Evolutionary conservation across 441 rosid genomes (phyloP), one percentile per base, ranked within the genome.

Genomic region (Dalechampia spathulata): DNA sequence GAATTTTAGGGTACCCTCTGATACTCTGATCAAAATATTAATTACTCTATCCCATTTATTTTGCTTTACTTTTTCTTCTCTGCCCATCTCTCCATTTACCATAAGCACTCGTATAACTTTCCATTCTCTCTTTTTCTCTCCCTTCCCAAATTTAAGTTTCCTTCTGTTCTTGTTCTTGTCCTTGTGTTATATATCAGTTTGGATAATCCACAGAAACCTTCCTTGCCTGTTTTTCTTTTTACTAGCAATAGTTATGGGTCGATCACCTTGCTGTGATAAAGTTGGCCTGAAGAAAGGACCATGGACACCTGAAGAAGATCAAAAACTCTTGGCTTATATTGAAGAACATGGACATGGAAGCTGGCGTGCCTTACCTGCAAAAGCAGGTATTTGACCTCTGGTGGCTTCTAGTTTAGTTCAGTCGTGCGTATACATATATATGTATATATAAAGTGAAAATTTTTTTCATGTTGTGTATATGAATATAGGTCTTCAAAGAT

Each of bases 251-350:
- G 50, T 49, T 20, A 92, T 90, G 99, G 95, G 97, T 51, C 65
- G 96, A 68, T 82, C 90, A 26, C 97, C 99, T 12, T 93, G 99
- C 69, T 90, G 96, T 60, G 90, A 82, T 57, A 83, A 87, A 65
- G 87, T 85, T 6, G 97, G 99, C 15, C 63, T 90, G 73, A 93
- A 93, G 90, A 93, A 89, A 85, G 99, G 99, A 7, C 96, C 99
- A 15, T 93, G 99, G 99, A 93, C 96, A 20, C 84, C 93, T 4
- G 99, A 90, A 47, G 99, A 90, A 64, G 99, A 93, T 64, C 90
- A 90, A 75, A 93, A 85, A 61, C 99, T 93, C 75, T 66, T 93
- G 23, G 85, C 91, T 63, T 90, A 83, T 70, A 87, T 93, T 54
- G 89, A 93, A 54, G 87, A 87, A 36, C 81, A 90, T 38, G 97